Evolutionary conservation across 2,329 filamentous ascomycete species (phyloP).

Genomic region (Coleophoma crateriformis): DNA sequence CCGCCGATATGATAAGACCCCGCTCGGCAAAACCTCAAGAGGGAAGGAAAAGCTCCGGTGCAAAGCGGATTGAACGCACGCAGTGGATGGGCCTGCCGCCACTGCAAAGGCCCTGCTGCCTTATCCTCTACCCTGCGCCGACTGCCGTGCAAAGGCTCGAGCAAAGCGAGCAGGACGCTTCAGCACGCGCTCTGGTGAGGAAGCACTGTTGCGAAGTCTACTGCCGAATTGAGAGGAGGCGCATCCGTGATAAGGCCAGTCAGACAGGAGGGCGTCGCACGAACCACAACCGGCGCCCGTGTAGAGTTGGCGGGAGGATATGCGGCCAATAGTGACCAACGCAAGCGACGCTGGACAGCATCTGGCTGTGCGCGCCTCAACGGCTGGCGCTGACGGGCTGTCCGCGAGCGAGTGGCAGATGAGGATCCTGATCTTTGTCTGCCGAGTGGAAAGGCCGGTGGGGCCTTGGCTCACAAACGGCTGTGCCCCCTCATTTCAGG

Average conservation of each 20-base stretch:
- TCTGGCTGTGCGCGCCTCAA: neutral
- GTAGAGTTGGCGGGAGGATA: neutral
- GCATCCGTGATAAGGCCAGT: too few species aligned
- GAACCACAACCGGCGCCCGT: neutral
- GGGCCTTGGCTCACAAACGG: neutral
- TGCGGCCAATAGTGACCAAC: neutral
- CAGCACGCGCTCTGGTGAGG: too few species aligned
- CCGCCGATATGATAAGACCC: slow-evolving; percentile 5
- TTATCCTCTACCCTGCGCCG: too few species aligned
- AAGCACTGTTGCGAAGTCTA: too few species aligned
- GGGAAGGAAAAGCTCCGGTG: neutral
- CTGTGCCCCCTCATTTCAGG: neutral
- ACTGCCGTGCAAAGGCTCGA: too few species aligned
- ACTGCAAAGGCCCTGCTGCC: slow-evolving; percentile 1
- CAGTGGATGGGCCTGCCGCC: neutral
- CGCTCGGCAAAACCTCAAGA: neutral
- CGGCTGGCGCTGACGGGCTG: neutral
- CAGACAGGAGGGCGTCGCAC: neutral
- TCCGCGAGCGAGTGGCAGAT: neutral
- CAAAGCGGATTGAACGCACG: slow-evolving; percentile 2
- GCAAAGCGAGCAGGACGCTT: too few species aligned
- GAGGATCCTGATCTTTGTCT: neutral
- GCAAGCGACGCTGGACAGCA: neutral
- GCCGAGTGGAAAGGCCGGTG: neutral
- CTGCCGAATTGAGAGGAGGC: too few species aligned